These are phyloP conservation scores for Verbascum thapsus DNA, from an alignment of 257 asterid genomes.

Conservation along the genomic window DNA sequence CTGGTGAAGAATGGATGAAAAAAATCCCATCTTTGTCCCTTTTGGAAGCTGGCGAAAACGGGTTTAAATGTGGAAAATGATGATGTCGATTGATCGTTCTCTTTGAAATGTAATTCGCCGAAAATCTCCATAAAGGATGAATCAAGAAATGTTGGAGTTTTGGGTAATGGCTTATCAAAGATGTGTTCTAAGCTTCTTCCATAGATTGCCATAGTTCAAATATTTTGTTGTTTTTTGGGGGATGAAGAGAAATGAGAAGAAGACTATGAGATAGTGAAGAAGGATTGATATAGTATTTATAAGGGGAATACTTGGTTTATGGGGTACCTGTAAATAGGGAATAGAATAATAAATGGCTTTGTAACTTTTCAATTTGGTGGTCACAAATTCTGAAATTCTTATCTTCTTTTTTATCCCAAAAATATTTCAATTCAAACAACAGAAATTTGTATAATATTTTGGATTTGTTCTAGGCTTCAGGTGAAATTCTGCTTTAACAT, in stretches of 20 bases:
- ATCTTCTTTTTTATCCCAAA: not conserved
- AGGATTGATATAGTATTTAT: slow-evolving; percentile 39
- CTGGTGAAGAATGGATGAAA: slow-evolving; percentile 11
- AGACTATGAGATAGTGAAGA: slow-evolving; percentile 33
- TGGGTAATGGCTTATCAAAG: slow-evolving; percentile 54
- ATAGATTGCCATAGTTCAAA: slow-evolving; percentile 54
- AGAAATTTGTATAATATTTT: no score
- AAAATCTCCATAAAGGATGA: slow-evolving; percentile 55
- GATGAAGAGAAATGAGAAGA: slow-evolving; percentile 33
- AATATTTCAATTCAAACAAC: not conserved
- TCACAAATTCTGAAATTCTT: slow-evolving; percentile 11
- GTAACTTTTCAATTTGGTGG: slow-evolving; percentile 40
- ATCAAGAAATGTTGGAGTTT: slow-evolving; percentile 42
- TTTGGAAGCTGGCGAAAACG: not conserved
- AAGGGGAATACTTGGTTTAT: slow-evolving; percentile 31
- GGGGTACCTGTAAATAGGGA: slow-evolving; percentile 20
- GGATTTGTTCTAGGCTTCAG: no score
- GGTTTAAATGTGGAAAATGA: slow-evolving; percentile 26
- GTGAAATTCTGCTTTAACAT: no score
- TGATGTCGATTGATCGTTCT: slow-evolving; percentile 22
- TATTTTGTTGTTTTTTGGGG: not conserved
- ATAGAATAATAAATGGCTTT: slow-evolving; percentile 40
- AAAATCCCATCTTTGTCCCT: slow-evolving; percentile 13
- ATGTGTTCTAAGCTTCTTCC: slow-evolving; percentile 59
- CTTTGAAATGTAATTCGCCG: slow-evolving; percentile 43